phyloP scores from a whole-genome alignment of 805 yeast genomes.

The Nakazawaea holstii region DNA sequence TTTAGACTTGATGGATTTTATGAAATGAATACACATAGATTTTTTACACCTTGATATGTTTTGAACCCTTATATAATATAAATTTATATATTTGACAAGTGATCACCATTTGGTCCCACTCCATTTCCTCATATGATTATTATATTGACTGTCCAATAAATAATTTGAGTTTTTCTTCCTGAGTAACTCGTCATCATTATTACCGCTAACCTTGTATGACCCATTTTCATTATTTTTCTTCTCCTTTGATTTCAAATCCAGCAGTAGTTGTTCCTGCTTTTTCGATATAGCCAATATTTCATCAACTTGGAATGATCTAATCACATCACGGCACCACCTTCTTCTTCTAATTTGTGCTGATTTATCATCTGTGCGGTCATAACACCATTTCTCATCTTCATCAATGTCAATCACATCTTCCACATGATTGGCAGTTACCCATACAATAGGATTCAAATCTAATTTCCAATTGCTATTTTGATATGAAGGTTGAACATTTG shows the following conservation, averaged over 20 bases:
- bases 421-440: conserved; percentile 55
- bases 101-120: neutral
- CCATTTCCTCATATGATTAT: conserved; percentile 6
- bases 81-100: neutral
- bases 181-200: neutral
- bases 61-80: neutral
- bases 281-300: conserved; percentile 3
- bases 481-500: conserved; percentile 1
- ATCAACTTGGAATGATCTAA: conserved; percentile 16
- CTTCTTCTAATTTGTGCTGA: conserved; percentile 45
- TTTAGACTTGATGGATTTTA: conserved; percentile 23
- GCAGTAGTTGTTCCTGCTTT: neutral
- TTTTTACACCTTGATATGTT: neutral
- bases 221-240: neutral
- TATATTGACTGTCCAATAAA: conserved; percentile 2
- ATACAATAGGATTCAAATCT: conserved; percentile 56
- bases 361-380: conserved; percentile 37
- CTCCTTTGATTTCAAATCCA: neutral
- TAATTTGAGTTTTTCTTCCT: conserved; percentile 1
- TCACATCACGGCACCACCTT: conserved; percentile 55
- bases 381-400: conserved; percentile 81
- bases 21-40: conserved; percentile 17
- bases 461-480: conserved; percentile 49
- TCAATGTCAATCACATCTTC: conserved; percentile 55
- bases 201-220: neutral